phyloP scores from a whole-genome alignment of 78 protist genomes.

The Dictyostelium brefeldianum region DNA sequence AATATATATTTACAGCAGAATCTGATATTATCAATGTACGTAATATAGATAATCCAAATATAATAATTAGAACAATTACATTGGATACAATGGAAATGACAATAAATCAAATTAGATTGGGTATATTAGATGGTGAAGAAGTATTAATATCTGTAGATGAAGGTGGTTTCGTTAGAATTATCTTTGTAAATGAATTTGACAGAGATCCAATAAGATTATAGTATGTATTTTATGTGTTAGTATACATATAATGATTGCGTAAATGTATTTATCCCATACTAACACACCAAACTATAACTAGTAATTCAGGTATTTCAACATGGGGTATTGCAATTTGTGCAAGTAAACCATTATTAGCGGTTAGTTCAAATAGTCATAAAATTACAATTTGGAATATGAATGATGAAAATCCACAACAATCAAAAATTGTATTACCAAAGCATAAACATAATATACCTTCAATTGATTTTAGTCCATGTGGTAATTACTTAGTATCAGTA shows the following conservation, averaged over 20 bases:
- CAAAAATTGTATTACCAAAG: slow-evolving; percentile 8
- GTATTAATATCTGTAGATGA: slow-evolving; percentile 52
- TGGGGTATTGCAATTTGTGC: slow-evolving; percentile 72
- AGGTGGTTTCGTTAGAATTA: slow-evolving; percentile 56
- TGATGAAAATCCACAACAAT: slow-evolving; percentile 19
- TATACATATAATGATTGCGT: too few species aligned
- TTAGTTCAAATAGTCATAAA: slow-evolving; percentile 27
- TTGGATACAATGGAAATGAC: not conserved
- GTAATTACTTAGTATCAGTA: slow-evolving; percentile 47
- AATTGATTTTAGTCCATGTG: slow-evolving; percentile 66
- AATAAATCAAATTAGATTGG: slow-evolving; percentile 60
- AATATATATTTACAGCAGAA: slow-evolving; percentile 45
- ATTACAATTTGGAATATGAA: slow-evolving; percentile 43
- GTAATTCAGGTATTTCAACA: slow-evolving; percentile 28
- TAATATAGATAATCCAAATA: slow-evolving; percentile 25
- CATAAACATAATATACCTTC: slow-evolving; percentile 65
- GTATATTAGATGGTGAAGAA: slow-evolving; percentile 50
- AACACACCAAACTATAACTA: too few species aligned
- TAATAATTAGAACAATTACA: not conserved
- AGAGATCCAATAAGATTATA: slow-evolving; percentile 5
- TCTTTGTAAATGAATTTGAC: slow-evolving; percentile 37
- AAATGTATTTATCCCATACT: too few species aligned
- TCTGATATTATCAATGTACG: not conserved
- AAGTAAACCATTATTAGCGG: slow-evolving; percentile 61
- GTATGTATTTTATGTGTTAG: not conserved